A percentile compares a stretch with the other conserved stretches of the same genome.
Evolutionary conservation across 306 rosid species (phyloP).

Genomic region (Pyrus pyrifolia): DNA sequence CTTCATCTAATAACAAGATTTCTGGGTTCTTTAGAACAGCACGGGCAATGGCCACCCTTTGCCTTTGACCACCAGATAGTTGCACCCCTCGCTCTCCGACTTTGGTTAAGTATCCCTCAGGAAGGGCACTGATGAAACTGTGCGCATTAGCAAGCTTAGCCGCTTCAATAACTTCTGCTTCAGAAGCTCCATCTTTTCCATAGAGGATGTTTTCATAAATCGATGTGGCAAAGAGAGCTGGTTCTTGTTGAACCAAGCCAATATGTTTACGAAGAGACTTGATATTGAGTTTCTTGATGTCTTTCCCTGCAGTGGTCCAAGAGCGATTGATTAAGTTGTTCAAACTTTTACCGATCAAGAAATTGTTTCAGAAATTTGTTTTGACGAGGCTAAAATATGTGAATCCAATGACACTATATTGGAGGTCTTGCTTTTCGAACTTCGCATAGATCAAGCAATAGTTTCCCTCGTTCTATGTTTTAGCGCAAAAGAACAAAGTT

Average conservation of each 20-base stretch:
- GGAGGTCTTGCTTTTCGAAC: no score
- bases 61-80: conserved; percentile 88
- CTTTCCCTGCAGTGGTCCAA: conserved; percentile 58
- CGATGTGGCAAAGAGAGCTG: conserved; percentile 85
- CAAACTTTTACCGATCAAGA: background rate
- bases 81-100: conserved; percentile 94
- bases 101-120: conserved; percentile 90
- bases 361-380: no score
- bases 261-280: conserved; percentile 77
- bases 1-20: conserved; percentile 79
- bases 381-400: no score
- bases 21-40: conserved; percentile 82
- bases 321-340: background rate
- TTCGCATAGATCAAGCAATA: background rate
- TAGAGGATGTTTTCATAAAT: conserved; percentile 77
- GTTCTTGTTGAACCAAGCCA: conserved; percentile 94
- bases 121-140: conserved; percentile 69
- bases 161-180: conserved; percentile 81
- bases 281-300: conserved; percentile 58
- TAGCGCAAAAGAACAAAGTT: background rate
- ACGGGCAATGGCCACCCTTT: conserved; percentile 88
- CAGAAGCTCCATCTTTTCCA: conserved; percentile 84
- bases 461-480: background rate
- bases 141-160: conserved; percentile 92
- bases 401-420: no score